Conservation (phyloP, 495 filamentous ascomycete genomes). For the Xylaria scruposa region DNA sequence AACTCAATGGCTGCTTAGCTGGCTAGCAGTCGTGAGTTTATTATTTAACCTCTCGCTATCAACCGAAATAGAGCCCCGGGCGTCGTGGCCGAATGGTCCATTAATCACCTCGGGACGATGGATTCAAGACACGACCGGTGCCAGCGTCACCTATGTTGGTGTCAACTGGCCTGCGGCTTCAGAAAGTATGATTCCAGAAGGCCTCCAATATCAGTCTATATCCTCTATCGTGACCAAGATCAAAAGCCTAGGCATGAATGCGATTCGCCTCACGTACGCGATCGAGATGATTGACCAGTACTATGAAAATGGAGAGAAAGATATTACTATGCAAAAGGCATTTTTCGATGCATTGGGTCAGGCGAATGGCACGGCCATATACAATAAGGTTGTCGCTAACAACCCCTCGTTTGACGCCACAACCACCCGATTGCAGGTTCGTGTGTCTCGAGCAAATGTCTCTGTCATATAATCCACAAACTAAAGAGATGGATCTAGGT, state of each 20-base stretch:
- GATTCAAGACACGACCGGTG: slow-evolving; percentile 54
- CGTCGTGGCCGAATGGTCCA: slow-evolving; percentile 43
- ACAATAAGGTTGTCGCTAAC: slow-evolving; percentile 47
- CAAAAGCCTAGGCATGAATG: slow-evolving; percentile 59
- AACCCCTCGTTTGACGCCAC: slow-evolving; percentile 53
- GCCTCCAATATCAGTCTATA: slow-evolving; percentile 62
- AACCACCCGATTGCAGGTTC: slow-evolving; percentile 55
- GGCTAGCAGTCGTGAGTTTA: slow-evolving; percentile 23
- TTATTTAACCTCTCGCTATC: not conserved
- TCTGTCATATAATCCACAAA: not conserved
- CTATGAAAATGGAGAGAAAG: slow-evolving; percentile 45
- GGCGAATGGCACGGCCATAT: slow-evolving; percentile 49
- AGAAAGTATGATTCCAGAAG: slow-evolving; percentile 65
- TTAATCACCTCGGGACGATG: slow-evolving; percentile 51
- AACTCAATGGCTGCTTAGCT: slow-evolving; percentile 13
- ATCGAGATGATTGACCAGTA: slow-evolving; percentile 29
- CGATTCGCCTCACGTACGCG: slow-evolving; percentile 60
- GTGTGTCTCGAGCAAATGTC: slow-evolving; percentile 3
- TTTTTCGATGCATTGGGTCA: slow-evolving; percentile 52
- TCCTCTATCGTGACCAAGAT: slow-evolving; percentile 56
- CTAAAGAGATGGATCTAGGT: slow-evolving; percentile 40
- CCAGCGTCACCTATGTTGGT: slow-evolving; percentile 57
- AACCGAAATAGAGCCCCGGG: slow-evolving; percentile 7
- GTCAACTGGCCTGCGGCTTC: slow-evolving; percentile 64
- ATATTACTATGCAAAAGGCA: slow-evolving; percentile 54